Evolutionary conservation across 1,284 basidiomycete species (phyloP).

Genomic region (Leccinum solheimii): DNA sequence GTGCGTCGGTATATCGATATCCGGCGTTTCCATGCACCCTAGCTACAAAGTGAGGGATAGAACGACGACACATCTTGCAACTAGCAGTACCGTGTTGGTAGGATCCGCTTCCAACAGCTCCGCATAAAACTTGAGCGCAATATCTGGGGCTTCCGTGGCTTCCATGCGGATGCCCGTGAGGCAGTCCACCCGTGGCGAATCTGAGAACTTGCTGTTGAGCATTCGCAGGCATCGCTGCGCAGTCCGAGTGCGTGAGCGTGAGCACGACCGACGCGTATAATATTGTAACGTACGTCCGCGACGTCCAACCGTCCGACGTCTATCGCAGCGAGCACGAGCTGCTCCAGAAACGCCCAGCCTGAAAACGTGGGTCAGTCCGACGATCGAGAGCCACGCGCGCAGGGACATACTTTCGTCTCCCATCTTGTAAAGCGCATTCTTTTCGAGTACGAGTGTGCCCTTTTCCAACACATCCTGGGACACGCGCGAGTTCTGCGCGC

Average conservation of each 20-base stretch:
- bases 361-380: slow-evolving; percentile 7
- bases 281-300: slow-evolving; percentile 71
- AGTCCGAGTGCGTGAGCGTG: not conserved
- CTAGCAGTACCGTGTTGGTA: slow-evolving; percentile 67
- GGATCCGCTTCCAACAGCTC: slow-evolving; percentile 68
- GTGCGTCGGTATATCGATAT: slow-evolving; percentile 68
- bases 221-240: slow-evolving; percentile 64
- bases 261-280: slow-evolving; percentile 5
- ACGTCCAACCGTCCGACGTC: slow-evolving; percentile 78
- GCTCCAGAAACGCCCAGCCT: slow-evolving; percentile 90
- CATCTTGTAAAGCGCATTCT: slow-evolving; percentile 46
- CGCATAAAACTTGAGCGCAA: slow-evolving; percentile 70
- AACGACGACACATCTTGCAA: not conserved
- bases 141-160: slow-evolving; percentile 62
- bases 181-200: slow-evolving; percentile 79
- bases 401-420: slow-evolving; percentile 58
- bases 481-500: slow-evolving; percentile 62
- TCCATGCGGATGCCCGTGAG: slow-evolving; percentile 89
- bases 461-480: slow-evolving; percentile 71
- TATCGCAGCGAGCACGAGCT: slow-evolving; percentile 83
- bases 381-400: not conserved
- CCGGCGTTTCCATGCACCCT: slow-evolving; percentile 68
- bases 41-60: not conserved
- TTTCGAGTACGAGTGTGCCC: slow-evolving; percentile 59
- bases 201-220: slow-evolving; percentile 73